Percentiles rank a stretch among this genome's conserved stretches.
phyloP scores from a whole-genome alignment of 2,329 filamentous ascomycete species.

The Botryotinia globosa region DNA sequence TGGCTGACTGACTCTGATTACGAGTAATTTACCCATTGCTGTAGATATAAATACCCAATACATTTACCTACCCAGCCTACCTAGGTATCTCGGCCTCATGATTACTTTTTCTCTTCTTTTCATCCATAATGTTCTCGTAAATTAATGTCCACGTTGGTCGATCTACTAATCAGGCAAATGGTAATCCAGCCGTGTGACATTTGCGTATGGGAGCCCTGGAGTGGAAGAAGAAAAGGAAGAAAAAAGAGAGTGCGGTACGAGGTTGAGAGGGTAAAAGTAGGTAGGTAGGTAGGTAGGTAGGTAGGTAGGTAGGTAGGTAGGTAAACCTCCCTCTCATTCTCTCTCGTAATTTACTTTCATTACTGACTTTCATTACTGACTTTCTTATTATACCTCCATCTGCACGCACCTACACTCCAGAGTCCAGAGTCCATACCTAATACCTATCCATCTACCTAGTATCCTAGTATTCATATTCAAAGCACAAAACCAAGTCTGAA shows the following conservation, averaged over 20 bases:
- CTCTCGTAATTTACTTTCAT: too few species aligned
- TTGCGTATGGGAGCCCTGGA: too few species aligned
- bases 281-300: background rate
- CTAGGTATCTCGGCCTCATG: too few species aligned
- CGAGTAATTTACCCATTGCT: too few species aligned
- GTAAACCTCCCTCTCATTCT: background rate
- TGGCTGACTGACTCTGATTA: background rate
- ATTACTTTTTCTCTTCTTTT: background rate
- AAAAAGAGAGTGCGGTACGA: background rate
- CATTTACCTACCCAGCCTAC: background rate
- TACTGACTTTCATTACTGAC: too few species aligned
- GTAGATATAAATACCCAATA: too few species aligned
- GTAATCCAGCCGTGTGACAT: background rate
- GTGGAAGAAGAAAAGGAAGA: too few species aligned
- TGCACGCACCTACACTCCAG: too few species aligned
- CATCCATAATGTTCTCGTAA: background rate
- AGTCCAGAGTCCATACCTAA: too few species aligned
- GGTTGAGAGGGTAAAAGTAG: background rate
- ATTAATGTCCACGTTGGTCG: background rate
- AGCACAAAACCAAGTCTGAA: background rate
- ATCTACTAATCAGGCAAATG: background rate
- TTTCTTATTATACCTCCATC: too few species aligned
- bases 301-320: background rate
- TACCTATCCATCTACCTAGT: too few species aligned
- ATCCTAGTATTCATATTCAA: background rate